Base-by-base conservation (phyloP, 352 stramenopile species). In the Phytopythium cucurbitacearum region DNA sequence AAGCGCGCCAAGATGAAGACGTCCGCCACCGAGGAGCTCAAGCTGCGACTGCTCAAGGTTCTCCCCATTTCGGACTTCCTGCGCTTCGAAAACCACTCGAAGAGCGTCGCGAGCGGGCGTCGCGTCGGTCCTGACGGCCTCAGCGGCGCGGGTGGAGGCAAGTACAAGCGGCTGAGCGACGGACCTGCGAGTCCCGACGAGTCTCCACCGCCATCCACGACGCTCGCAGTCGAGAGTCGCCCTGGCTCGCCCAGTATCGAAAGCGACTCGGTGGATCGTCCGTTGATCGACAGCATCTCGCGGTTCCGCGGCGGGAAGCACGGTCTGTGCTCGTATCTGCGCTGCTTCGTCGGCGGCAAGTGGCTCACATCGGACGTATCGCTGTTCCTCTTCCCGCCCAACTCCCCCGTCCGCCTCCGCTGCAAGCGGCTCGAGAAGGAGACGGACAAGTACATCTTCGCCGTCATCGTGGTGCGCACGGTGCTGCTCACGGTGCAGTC, bases 391-490 rank as follows among this genome's bases (percentile, higher is more conserved):
- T 94, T 94, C 42, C 77, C 79, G 36, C 77, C 70, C 0, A 67
- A 94, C 41, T 91, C 78, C 3, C 68, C 71, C 37, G 71, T 94
- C 13, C 80, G 84, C 6, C 51, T 89, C 16, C 82, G 70, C 53
- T 89, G 81, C 51, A 80, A 72, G 36, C 68, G 76, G 15, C 62
- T 91, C 7, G 81, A 94, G 41, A 89, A 89, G 44, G 79, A 91
- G 47, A 94, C 75, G 0, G 84, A 94, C 48, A 90, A 87, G 54
- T 94, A 90, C 37, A 91, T 94, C 46, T 94, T 90, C 45, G 68
- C 73, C 0, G 82, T 67, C 0, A 94, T 94, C 38, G 79, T 92
- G 42, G 79, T 91, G 7, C 81, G 84, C 16, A 92, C 81, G 0
- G 56, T 89, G 7, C 52, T 94, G 45, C 60, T 92, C 28, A 89